These are phyloP conservation scores for Blumeria graminis DNA, from an alignment of 2,329 filamentous ascomycete species.

Conservation along the genomic window DNA sequence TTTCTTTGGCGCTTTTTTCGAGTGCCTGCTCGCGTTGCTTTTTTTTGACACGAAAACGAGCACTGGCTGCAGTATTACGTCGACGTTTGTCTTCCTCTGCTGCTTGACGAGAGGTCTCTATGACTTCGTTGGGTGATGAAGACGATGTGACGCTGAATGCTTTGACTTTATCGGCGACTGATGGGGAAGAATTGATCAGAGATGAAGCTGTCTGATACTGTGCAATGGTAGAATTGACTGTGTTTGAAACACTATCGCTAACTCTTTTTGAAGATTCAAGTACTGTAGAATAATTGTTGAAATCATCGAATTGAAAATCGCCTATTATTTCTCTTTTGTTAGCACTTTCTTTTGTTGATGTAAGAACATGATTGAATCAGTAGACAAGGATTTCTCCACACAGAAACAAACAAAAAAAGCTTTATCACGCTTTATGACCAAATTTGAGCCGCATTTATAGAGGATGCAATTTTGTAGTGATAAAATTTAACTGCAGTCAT, in stretches of 20 bases:
- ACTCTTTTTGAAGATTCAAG: background rate
- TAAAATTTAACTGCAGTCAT: background rate
- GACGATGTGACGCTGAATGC: conserved; percentile 5
- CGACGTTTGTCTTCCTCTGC: conserved; percentile 80
- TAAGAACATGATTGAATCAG: background rate
- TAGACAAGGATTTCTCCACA: background rate
- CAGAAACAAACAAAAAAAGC: background rate
- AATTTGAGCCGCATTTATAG: background rate
- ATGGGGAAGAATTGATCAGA: conserved; percentile 2
- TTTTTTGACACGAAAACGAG: conserved; percentile 84
- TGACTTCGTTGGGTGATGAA: conserved; percentile 30
- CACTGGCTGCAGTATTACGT: conserved; percentile 70
- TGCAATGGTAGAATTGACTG: background rate
- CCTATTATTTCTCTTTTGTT: conserved; percentile 12
- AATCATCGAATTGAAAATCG: conserved; percentile 15
- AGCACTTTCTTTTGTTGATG: conserved; percentile 10
- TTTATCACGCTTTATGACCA: background rate
- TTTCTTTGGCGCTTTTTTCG: conserved; percentile 60
- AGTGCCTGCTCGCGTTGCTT: conserved; percentile 80
- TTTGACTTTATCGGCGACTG: background rate
- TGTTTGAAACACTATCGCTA: background rate
- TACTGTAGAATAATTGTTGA: conserved; percentile 6
- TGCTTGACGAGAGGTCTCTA: conserved; percentile 38
- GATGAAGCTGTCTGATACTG: background rate
- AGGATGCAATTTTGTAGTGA: background rate